Percentiles rank a stretch among this genome's conserved stretches.
Evolutionary conservation across 345 rosid genomes (phyloP).

Genomic region (Eucalyptus rudis): DNA sequence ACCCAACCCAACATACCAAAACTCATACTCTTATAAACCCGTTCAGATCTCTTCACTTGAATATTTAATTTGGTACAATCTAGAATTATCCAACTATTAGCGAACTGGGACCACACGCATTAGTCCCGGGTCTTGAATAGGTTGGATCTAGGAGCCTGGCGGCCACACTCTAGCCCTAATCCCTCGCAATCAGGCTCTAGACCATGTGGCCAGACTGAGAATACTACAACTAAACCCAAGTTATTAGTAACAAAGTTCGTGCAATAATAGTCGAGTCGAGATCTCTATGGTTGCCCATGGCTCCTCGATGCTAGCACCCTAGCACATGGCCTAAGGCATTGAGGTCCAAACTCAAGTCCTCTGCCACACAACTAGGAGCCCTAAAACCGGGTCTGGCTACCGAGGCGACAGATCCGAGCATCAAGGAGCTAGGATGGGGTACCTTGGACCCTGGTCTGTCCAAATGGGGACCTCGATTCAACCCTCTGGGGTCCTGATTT

Average conservation of each 20-base stretch:
- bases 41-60: background rate
- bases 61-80: background rate
- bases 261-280: background rate
- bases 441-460: background rate
- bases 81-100: background rate
- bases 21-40: background rate
- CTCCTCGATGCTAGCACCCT: background rate
- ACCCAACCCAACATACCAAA: background rate
- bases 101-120: background rate
- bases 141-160: background rate
- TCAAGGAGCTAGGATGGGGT: background rate
- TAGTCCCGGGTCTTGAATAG: background rate
- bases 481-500: background rate
- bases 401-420: background rate
- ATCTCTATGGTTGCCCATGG: background rate
- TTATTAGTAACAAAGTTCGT: background rate
- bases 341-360: background rate
- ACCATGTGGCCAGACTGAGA: background rate
- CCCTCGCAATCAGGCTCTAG: background rate
- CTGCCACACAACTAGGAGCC: background rate
- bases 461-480: background rate
- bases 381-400: background rate
- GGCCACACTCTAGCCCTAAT: accelerated
- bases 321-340: background rate
- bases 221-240: background rate